Percentiles rank a stretch among this genome's conserved stretches.
Evolutionary conservation across 73 alveolate genomes (phyloP).

Genomic region (Tetrahymena elliotti): DNA sequence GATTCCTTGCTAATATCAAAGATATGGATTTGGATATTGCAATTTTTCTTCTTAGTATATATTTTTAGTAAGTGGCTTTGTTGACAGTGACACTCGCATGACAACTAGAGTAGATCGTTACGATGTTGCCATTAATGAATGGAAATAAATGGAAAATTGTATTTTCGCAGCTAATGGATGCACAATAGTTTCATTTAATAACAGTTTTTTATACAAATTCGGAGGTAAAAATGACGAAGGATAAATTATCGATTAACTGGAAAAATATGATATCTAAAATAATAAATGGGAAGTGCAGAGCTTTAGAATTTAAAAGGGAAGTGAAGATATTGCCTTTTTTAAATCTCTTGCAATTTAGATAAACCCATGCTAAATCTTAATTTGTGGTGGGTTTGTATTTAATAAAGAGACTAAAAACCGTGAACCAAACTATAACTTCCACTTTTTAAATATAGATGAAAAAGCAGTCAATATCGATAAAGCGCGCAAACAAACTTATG

Average conservation of each 20-base stretch:
- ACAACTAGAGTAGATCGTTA: not conserved
- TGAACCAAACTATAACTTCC: not conserved
- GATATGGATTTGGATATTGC: not conserved
- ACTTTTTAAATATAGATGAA: not conserved
- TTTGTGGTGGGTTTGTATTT: not conserved
- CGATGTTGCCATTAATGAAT: not conserved
- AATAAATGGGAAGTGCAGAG: not conserved
- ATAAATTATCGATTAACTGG: not conserved
- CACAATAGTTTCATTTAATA: not conserved
- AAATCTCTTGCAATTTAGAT: not conserved
- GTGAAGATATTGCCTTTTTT: not conserved
- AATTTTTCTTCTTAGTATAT: not conserved
- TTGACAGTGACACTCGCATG: not conserved
- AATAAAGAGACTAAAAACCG: not conserved
- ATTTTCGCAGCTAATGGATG: not conserved
- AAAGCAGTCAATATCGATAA: not conserved
- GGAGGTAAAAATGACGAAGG: not conserved
- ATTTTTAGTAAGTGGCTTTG: not conserved
- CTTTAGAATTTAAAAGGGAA: not conserved
- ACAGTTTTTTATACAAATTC: not conserved
- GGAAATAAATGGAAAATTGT: not conserved
- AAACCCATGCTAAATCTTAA: not conserved
- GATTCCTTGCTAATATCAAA: not conserved
- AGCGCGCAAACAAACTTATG: not conserved
- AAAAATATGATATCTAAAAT: not conserved